Conservation (phyloP, 2,329 filamentous ascomycete genomes). For the Diaporthe capsici region DNA sequence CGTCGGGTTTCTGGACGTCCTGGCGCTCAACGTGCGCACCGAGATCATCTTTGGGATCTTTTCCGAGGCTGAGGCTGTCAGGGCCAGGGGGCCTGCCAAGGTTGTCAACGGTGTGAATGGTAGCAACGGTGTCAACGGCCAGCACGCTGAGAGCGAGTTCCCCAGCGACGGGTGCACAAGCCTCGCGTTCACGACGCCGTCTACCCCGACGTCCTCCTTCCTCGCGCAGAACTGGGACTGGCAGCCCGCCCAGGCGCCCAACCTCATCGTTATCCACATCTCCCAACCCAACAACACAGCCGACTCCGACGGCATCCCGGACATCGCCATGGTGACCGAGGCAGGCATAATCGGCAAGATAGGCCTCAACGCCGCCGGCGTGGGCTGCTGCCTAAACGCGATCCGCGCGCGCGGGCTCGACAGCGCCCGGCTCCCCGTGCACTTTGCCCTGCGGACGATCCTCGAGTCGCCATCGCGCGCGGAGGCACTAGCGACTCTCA, state of each 20-base stretch:
- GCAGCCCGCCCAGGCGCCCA: conserved; percentile 36
- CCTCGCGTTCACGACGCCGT: conserved; percentile 22
- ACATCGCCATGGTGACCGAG: conserved; percentile 58
- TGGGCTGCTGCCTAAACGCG: conserved; percentile 74
- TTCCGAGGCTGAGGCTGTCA: conserved; percentile 2
- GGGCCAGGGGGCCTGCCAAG: not conserved
- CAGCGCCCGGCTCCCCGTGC: conserved; percentile 67
- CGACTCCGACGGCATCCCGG: not conserved
- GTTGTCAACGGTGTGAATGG: no score
- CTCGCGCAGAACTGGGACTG: conserved; percentile 43
- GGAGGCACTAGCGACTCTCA: not conserved
- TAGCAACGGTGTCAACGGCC: not conserved
- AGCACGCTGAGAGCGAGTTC: not conserved
- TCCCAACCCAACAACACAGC: conserved; percentile 44
- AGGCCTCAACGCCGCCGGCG: conserved; percentile 70
- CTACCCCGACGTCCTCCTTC: not conserved
- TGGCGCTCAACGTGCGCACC: conserved; percentile 42
- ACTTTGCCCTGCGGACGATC: conserved; percentile 69
- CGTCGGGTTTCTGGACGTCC: conserved; percentile 37
- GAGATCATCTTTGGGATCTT: conserved; percentile 42
- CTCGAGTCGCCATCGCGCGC: conserved; percentile 62
- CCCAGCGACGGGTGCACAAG: conserved; percentile 42
- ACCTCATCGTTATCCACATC: conserved; percentile 45
- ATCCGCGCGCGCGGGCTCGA: conserved; percentile 71
- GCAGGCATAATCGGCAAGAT: conserved; percentile 76